Base-by-base conservation (phyloP, 2,329 filamentous ascomycete genomes). In the Claviceps quebecensis region DNA sequence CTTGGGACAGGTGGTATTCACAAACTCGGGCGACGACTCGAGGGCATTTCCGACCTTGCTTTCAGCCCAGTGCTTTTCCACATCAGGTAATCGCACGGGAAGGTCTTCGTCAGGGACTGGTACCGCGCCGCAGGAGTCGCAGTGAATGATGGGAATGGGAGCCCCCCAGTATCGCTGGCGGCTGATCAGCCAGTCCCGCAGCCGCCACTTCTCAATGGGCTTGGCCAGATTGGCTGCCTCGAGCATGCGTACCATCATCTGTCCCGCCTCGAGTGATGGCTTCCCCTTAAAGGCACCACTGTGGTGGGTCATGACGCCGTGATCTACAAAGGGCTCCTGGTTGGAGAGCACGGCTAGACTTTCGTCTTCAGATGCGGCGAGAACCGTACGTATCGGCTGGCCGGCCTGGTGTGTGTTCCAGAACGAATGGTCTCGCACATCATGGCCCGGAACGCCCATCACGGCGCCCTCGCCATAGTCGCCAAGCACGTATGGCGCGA, bases 131-230 rank as follows among this genome's bases (percentile, higher is more conserved):
- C 89, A 95, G 6, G 74, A 74, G 17, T 69, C 65, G 62, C 89
- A 95, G 67, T 95, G 87, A 38, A 95, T 74, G 50, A 95, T 89
- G 17, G 89, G 89, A 50, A 95, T 95, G 0, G 89, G 89, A 0
- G 88, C 80, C 14, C 89, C 89, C 89, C 89, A 95, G 64, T 94
- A 95, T 56, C 89, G 75, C 66, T 95, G 89, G n/a, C 89, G 81
- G 63, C 87, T 94, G 59, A 95, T 84, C 52, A 95, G 72, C 89
- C 89, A 95, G 67, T 95, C 89, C 54, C 87, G 75, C 26, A 95
- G 73, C 49, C 85, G 81, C 87, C 87, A 95, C 55, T 80, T 86
- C 53, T 86, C 80, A 8, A 78, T 72, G n/a, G 71, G 64, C 52
- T 79, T 72, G 9, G 81, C 86, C n/a, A 81, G 69, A 1, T 72